These are phyloP conservation scores for Colletotrichum tanaceti DNA, from an alignment of 2,329 filamentous ascomycete species.

Conservation along the genomic window DNA sequence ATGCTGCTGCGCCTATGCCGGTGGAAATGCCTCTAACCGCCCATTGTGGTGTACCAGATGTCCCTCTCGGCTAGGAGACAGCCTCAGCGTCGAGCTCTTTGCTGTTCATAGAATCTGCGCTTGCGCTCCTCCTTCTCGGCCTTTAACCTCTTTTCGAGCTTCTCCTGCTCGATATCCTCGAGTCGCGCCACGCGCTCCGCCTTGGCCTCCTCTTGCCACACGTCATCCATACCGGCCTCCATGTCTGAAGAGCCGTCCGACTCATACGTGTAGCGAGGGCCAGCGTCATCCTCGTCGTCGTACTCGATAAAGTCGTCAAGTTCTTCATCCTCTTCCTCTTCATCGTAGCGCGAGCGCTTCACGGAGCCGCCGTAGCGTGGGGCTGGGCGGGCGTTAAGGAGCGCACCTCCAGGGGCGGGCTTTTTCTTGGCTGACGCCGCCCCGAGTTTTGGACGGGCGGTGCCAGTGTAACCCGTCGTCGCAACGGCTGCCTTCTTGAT, in stretches of 20 bases:
- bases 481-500: slow-evolving; percentile 70
- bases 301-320: slow-evolving; percentile 72
- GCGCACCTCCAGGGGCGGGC: slow-evolving; percentile 53
- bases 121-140: slow-evolving; percentile 70
- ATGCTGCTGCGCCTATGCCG: slow-evolving; percentile 36
- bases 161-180: slow-evolving; percentile 75
- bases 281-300: slow-evolving; percentile 60
- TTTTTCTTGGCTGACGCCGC: slow-evolving; percentile 50
- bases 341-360: slow-evolving; percentile 57
- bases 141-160: slow-evolving; percentile 70
- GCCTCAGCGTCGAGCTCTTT: slow-evolving; percentile 29
- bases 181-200: slow-evolving; percentile 72
- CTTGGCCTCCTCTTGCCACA: slow-evolving; percentile 76
- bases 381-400: slow-evolving; percentile 48
- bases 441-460: slow-evolving; percentile 68
- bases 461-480: slow-evolving; percentile 75
- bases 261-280: slow-evolving; percentile 64
- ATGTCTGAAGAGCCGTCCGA: slow-evolving; percentile 80
- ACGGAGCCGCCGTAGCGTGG: slow-evolving; percentile 45
- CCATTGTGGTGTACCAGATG: slow-evolving; percentile 2
- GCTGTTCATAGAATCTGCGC: slow-evolving; percentile 51
- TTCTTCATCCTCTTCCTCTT: slow-evolving; percentile 74
- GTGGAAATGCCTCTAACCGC: slow-evolving; percentile 26
- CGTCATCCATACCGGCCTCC: slow-evolving; percentile 80
- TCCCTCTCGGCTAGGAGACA: slow-evolving; percentile 27